Percentiles rank a stretch among this genome's conserved stretches.
Evolutionary conservation across 768 basidiomycete genomes (phyloP).

Genomic region (Lyophyllum semitale): DNA sequence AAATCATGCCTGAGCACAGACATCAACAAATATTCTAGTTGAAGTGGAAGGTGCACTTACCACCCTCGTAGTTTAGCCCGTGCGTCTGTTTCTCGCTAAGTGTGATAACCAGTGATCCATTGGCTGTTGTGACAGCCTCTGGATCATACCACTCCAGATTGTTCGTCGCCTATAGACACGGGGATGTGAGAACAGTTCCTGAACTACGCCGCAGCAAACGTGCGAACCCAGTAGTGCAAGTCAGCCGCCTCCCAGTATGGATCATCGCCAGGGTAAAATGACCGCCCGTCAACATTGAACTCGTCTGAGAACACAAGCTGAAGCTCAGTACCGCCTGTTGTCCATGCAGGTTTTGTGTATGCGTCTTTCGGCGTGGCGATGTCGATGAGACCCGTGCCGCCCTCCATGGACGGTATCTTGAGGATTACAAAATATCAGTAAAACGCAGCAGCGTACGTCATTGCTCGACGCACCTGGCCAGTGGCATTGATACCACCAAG

Average conservation of each 20-base stretch:
- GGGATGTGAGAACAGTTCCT: neutral
- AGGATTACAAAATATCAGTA: neutral
- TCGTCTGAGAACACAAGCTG: slow-evolving; percentile 78
- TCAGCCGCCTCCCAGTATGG: slow-evolving; percentile 85
- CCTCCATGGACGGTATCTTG: slow-evolving; percentile 60
- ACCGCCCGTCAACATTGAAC: slow-evolving; percentile 70
- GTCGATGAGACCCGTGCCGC: slow-evolving; percentile 59
- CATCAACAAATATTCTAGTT: slow-evolving; percentile 29
- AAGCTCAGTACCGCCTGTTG: slow-evolving; percentile 49
- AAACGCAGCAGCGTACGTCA: neutral
- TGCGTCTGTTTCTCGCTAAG: slow-evolving; percentile 65
- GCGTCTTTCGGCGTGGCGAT: slow-evolving; percentile 54
- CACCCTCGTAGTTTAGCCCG: slow-evolving; percentile 70
- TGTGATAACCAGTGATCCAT: slow-evolving; percentile 76
- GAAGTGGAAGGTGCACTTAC: slow-evolving; percentile 31
- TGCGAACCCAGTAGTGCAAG: slow-evolving; percentile 73
- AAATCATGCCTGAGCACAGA: slow-evolving; percentile 37
- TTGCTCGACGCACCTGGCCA: slow-evolving; percentile 46
- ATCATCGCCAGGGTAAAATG: slow-evolving; percentile 83
- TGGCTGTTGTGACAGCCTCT: slow-evolving; percentile 68
- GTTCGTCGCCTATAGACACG: slow-evolving; percentile 49
- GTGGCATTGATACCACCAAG: slow-evolving; percentile 60
- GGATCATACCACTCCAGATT: slow-evolving; percentile 91
- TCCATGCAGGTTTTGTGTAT: slow-evolving; percentile 57
- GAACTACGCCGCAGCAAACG: neutral